Base-by-base conservation (phyloP, 345 rosid species). In the Corymbia maculata region DNA sequence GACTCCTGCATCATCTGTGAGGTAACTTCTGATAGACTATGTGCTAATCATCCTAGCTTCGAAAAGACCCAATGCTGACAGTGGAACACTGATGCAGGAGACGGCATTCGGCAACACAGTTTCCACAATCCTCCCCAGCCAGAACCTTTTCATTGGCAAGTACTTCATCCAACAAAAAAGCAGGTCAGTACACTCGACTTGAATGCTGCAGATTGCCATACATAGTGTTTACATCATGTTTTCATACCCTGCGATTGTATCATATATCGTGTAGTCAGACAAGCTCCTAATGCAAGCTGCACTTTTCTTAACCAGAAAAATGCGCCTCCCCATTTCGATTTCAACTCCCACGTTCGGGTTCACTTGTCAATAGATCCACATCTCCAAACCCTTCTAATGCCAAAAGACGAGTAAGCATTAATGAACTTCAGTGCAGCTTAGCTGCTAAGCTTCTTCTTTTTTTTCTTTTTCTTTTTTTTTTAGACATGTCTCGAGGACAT, bases 341-440 rank as follows among this genome's bases (percentile, higher is more conserved):
- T 87, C 93, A 94, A 42, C 90, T 94, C 87, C 17, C 88, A n/a
- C 95, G 94, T 59, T 92, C 95, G 11, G 94, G 93, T 64, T 94
- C 97, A 86, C 82, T 89, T 79, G 86, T 92, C 19, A 92, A 88
- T 87, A 92, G 96, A 89, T 91, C 96, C 88, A 88, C 88, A 88
- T 93, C 96, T 89, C 92, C 96, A 52, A 93, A 85, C 90, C 79
- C 87, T 59, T 55, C 85, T 28, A 28, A 45, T 52, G 61, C 82
- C 82, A 86, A 59, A 68, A 91, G 86, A 57, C 85, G 89, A 93
- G 99, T 95, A 92, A 88, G 91, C 26, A 52, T 15, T 21, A 30
- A 66, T 66, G 21, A 66, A 66, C 42, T 50, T 51, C 24, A n/a
- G 8, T 30, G 44, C 79, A 66, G 79, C 44, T 66, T 66, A 66